Percentiles rank a stretch among this genome's conserved stretches.
These are phyloP conservation scores for Ogataea pignaliae DNA, from an alignment of 805 yeast species.

Conservation along the genomic window DNA sequence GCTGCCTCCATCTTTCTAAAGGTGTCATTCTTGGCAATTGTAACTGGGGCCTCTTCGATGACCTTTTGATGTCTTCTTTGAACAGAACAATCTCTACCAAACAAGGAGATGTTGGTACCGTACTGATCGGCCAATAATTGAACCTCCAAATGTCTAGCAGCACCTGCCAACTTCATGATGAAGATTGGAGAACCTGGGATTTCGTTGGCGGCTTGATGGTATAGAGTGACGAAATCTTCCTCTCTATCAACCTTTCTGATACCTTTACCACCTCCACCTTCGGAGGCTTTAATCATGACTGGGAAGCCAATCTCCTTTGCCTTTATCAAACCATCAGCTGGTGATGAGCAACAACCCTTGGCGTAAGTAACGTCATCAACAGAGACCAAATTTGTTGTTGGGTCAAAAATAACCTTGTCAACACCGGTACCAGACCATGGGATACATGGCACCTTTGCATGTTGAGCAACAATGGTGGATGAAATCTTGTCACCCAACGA, in stretches of 20 bases:
- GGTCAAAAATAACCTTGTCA: conserved; percentile 69
- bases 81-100: conserved; percentile 99
- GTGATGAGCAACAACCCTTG: conserved; percentile 80
- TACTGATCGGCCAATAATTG: conserved; percentile 97
- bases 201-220: conserved; percentile 93
- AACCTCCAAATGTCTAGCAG: conserved; percentile 97
- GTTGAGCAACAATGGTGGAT: conserved; percentile 98
- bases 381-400: conserved; percentile 72
- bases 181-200: conserved; percentile 99
- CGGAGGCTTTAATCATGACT: conserved; percentile 98
- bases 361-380: conserved; percentile 81
- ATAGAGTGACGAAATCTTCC: conserved; percentile 68
- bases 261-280: conserved; percentile 99
- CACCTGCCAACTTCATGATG: conserved; percentile 95
- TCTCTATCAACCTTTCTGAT: conserved; percentile 91
- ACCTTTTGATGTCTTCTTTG: conserved; percentile 99
- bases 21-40: conserved; percentile 82
- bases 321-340: conserved; percentile 84
- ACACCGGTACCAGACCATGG: conserved; percentile 99
- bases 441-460: conserved; percentile 96
- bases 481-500: conserved; percentile 98
- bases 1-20: conserved; percentile 93
- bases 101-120: conserved; percentile 93
- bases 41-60: conserved; percentile 99
- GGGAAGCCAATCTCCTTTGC: conserved; percentile 94